Percentiles rank a stretch among this genome's conserved stretches.
Evolutionary conservation across 2,329 filamentous ascomycete genomes (phyloP).

Genomic region (Talaromyces sp.): DNA sequence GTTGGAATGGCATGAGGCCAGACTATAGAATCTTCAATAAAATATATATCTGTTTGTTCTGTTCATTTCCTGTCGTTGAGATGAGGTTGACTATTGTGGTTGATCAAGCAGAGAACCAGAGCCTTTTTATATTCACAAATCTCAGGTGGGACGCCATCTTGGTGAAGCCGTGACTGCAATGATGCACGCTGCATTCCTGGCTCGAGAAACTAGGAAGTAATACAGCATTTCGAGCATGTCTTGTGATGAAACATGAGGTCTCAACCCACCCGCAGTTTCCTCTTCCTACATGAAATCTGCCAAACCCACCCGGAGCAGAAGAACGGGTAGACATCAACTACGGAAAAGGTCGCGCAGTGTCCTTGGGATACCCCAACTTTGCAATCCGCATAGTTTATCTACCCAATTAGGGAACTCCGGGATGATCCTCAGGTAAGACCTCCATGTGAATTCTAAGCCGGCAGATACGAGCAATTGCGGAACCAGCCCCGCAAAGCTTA

Average conservation of each 20-base stretch:
- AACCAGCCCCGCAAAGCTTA: no score
- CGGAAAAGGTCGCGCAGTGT: no score
- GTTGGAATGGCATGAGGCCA: neutral
- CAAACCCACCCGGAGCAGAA: no score
- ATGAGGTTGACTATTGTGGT: no score
- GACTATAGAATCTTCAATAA: no score
- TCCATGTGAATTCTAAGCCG: neutral
- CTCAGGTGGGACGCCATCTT: neutral
- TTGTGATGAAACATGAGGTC: neutral
- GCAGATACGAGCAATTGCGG: neutral
- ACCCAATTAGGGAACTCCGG: no score
- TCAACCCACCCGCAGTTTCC: neutral
- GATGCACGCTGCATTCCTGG: neutral
- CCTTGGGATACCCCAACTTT: no score
- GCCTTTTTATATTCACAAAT: neutral
- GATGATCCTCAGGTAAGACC: neutral
- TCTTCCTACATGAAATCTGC: no score
- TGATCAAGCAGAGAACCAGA: neutral
- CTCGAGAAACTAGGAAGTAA: no score
- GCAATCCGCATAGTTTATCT: no score
- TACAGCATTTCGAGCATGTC: neutral
- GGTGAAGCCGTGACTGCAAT: neutral
- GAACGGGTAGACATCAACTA: no score
- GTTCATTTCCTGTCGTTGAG: neutral
- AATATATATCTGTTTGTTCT: neutral